A percentile compares a stretch with the other conserved stretches of the same genome.
phyloP scores from a whole-genome alignment of 768 basidiomycete species.

The Hygrocybe coccinea region DNA sequence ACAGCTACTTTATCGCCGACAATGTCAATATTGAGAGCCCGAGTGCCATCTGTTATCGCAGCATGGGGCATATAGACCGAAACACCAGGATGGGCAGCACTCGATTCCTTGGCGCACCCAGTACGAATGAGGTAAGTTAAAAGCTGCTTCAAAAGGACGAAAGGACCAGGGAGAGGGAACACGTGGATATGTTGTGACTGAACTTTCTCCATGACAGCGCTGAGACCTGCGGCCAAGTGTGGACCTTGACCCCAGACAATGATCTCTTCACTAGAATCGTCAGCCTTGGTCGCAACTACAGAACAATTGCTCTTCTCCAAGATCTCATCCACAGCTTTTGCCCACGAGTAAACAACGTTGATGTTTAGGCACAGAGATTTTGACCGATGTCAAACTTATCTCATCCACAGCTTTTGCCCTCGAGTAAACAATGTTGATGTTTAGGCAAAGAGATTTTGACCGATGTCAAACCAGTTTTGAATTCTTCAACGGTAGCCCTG shows the following conservation, averaged over 20 bases:
- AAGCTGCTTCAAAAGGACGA: slow-evolving; percentile 63
- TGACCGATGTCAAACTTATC: too few species aligned
- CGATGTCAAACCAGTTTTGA: slow-evolving; percentile 51
- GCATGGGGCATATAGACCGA: slow-evolving; percentile 71
- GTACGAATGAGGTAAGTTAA: slow-evolving; percentile 72
- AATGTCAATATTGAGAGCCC: slow-evolving; percentile 70
- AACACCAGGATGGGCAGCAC: slow-evolving; percentile 56
- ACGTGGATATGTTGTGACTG: slow-evolving; percentile 88
- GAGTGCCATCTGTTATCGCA: slow-evolving; percentile 46
- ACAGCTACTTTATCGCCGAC: slow-evolving; percentile 72
- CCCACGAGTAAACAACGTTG: too few species aligned
- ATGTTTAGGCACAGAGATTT: too few species aligned
- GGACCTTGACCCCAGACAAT: slow-evolving; percentile 72
- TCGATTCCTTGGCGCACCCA: slow-evolving; percentile 62
- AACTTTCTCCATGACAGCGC: slow-evolving; percentile 75
- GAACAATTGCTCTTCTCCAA: slow-evolving; percentile 75
- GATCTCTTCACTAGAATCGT: slow-evolving; percentile 78
- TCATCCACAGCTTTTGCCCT: too few species aligned
- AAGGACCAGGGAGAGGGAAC: slow-evolving; percentile 72
- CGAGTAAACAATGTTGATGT: slow-evolving; percentile 90
- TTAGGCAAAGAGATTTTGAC: slow-evolving; percentile 82
- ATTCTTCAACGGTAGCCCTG: slow-evolving; percentile 55
- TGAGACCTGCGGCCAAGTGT: slow-evolving; percentile 65
- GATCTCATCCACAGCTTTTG: slow-evolving; percentile 71
- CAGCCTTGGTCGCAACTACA: slow-evolving; percentile 67